Evolutionary conservation across 1,284 basidiomycete species (phyloP).

Genomic region (Neolentinus lepideus): DNA sequence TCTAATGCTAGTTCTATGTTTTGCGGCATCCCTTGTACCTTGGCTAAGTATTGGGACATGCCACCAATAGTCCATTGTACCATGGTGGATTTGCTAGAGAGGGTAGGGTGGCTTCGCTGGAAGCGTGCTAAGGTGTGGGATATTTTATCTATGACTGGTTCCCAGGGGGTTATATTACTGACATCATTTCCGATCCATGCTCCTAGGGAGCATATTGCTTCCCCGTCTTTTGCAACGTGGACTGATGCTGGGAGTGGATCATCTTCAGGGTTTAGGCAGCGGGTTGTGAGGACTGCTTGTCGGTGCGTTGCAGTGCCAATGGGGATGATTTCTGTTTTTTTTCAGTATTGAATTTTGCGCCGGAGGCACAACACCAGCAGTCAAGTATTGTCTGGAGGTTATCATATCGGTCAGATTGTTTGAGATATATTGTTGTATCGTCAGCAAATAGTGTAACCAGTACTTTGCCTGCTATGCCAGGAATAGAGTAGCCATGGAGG

Average conservation of each 20-base stretch:
- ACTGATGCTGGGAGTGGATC: neutral
- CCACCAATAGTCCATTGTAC: slow-evolving; percentile 18
- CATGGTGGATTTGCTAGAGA: slow-evolving; percentile 15
- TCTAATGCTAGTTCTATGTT: slow-evolving; percentile 12
- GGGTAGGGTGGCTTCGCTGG: neutral
- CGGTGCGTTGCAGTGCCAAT: slow-evolving; percentile 17
- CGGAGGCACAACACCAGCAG: slow-evolving; percentile 23
- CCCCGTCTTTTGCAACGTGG: slow-evolving; percentile 17
- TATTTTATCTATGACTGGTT: slow-evolving; percentile 5
- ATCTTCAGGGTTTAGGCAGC: neutral
- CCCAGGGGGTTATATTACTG: slow-evolving; percentile 13
- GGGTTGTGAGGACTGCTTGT: neutral
- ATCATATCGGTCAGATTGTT: slow-evolving; percentile 12
- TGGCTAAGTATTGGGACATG: slow-evolving; percentile 22
- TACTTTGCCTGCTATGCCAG: slow-evolving; percentile 8
- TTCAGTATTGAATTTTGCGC: slow-evolving; percentile 24
- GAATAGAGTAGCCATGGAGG: slow-evolving; percentile 13
- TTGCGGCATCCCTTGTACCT: slow-evolving; percentile 27
- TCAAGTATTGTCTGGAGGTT: slow-evolving; percentile 14
- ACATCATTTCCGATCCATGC: slow-evolving; percentile 20
- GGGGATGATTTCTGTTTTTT: slow-evolving; percentile 30
- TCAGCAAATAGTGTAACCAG: slow-evolving; percentile 24
- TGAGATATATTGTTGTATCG: slow-evolving; percentile 20
- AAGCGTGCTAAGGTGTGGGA: neutral
- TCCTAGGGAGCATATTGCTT: slow-evolving; percentile 18